Base-by-base conservation (phyloP, 2,329 filamentous ascomycete species). In the Colletotrichum sp. region DNA sequence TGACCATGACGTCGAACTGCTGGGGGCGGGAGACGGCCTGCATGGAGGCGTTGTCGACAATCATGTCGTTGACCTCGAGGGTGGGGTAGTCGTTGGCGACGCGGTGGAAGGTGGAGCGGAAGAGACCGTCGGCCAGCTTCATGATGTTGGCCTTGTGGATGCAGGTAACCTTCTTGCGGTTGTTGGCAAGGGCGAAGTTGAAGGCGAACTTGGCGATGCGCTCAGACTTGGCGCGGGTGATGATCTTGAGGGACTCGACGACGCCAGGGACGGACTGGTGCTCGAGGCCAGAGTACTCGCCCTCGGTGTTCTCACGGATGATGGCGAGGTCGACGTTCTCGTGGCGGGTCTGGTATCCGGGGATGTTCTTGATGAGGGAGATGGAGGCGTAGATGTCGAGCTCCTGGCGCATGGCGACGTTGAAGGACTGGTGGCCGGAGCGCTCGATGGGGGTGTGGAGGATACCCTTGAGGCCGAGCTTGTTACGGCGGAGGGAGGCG, bases 101-200 rank as follows among this genome's bases (percentile, higher is more conserved):
- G 82, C 93, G 90, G 89, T 98, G 95, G 91, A 98, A 97, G 79
- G 97, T 98, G 88, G 93, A 96, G 85, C 97, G 94, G 95, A 99
- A 99, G 72, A 99, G 94, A 87, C 97, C 97, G 81, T 99, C 97
- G 84, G 96, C 96, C 74, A 99, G 91, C 92, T 99, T 99, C 97
- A 99, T 99, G 89, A 99, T 99, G 91, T 99, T 99, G 87, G 97
- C 97, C 92, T 99, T 99, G 93, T 99, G 97, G 84, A 99, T 98
- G 89, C 96, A 98, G 79, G 97, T 98, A 72, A 99, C 95, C 94
- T 98, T 98, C 91, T 97, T 96, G 84, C 97, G 93, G 91, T 97
- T 96, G 91, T 99, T 99, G 86, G 97, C 97, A 73, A 98, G 93
- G 73, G 97, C 97, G 83, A 99, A 99, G 83, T 94, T 93, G 86